Evolutionary conservation across 1,284 basidiomycete genomes (phyloP), one percentile per base, ranked within the genome.

Genomic region (Malassezia furfur): DNA sequence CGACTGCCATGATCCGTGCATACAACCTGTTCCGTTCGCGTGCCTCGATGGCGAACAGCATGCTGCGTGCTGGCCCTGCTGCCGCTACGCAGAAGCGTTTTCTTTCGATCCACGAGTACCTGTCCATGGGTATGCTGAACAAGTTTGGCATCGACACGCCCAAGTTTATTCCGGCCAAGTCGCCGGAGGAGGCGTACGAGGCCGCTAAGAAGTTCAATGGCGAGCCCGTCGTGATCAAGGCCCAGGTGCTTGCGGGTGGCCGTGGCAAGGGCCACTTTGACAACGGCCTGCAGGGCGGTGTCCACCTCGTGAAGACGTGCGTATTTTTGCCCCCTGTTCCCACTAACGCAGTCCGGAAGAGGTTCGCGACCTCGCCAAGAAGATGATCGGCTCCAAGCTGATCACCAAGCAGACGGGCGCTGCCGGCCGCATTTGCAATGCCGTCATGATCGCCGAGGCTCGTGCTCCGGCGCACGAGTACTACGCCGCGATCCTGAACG

Each of bases 331-430:
- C 25, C 25, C 25, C n/a, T n/a, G n/a, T n/a, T n/a, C n/a, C 25
- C 25, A 28, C 25, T 9, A 49, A 47, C 43, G 47, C 70, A 94
- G 91, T 60, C 85, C 91, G 32, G 83, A 87, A 63, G 84, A 96
- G 76, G 94, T 91, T 38, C 82, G 84, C 74, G 87, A 93, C 51
- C 82, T 83, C 66, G 93, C 94, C 17, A 77, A 78, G 65, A 85
- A 93, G 79, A 99, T 99, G 94, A 83, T 99, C 60, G 91, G 91
- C 53, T 81, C 87, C 61, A 88, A 88, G 64, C 84, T 99, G 68
- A 96, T 99, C 80, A 98, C 94, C 62, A 99, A 99, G 78, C 94
- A 99, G 78, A 99, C 94, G 21, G 94, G 94, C 66, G 87, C 86
- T 56, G 85, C 75, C 51, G 94, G 94, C 52, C 85, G 91, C 61